Conservation (phyloP, 2,329 filamentous ascomycete species). For the Knufia fluminis region DNA sequence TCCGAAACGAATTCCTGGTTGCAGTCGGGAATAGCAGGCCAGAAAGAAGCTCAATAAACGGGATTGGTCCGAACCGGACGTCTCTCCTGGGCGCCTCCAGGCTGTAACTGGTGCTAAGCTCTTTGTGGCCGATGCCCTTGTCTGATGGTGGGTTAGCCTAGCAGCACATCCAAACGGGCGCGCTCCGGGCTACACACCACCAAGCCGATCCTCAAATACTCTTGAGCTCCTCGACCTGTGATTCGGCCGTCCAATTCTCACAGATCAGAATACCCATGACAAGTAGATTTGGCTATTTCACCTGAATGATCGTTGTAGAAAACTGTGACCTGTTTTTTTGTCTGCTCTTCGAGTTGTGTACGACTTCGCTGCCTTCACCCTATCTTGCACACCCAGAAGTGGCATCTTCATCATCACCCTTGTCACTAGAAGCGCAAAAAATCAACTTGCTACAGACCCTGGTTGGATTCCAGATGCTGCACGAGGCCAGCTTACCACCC, state of each 20-base stretch:
- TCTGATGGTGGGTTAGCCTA: neutral
- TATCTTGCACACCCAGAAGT: neutral
- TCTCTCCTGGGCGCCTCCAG: no score
- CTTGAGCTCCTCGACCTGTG: neutral
- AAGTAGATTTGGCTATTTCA: neutral
- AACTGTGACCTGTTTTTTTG: no score
- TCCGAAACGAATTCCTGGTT: no score
- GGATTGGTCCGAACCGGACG: no score
- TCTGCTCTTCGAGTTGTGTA: no score
- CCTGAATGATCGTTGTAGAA: neutral
- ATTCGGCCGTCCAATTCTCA: neutral
- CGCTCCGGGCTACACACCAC: no score
- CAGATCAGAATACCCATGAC: neutral
- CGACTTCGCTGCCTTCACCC: no score
- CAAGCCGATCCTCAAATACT: neutral
- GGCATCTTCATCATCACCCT: neutral
- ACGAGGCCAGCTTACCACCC: neutral
- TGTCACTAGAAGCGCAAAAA: neutral
- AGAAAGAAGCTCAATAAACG: no score
- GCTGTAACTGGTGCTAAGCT: constrained; percentile 1
- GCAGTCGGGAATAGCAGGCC: no score
- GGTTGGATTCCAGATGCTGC: neutral
- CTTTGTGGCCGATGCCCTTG: neutral
- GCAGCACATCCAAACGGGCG: no score
- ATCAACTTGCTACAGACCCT: neutral